phyloP scores from a whole-genome alignment of 179 eudicot genomes.

The Monotropa hypopitys region DNA sequence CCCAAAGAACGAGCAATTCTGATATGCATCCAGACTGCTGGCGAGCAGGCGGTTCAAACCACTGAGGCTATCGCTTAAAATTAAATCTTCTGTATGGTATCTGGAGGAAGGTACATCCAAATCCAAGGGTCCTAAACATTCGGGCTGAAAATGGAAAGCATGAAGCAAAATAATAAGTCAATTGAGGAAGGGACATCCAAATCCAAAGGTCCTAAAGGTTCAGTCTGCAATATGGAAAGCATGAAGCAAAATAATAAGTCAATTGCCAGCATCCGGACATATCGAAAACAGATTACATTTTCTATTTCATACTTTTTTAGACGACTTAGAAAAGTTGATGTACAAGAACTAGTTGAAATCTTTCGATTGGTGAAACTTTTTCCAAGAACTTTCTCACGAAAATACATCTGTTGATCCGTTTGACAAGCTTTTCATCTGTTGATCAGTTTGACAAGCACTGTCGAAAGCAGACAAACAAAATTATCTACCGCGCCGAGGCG shows the following conservation, averaged over 20 bases:
- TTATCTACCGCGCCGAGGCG: too few relatives aligned
- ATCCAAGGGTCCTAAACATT: slow-evolving; percentile 80
- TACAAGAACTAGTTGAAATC: not conserved
- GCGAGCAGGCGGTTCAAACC: slow-evolving; percentile 71
- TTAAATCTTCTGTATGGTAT: slow-evolving; percentile 58
- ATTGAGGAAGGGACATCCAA: too few relatives aligned
- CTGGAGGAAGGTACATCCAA: slow-evolving; percentile 59
- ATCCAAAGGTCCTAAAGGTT: too few relatives aligned
- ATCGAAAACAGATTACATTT: not conserved
- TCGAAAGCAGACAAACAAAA: not conserved
- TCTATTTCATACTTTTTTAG: not conserved
- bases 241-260: too few relatives aligned
- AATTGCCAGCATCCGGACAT: not conserved
- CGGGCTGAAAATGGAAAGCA: slow-evolving; percentile 43
- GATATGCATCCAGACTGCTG: slow-evolving; percentile 78
- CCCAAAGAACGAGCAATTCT: slow-evolving; percentile 54
- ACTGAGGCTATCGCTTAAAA: slow-evolving; percentile 66
- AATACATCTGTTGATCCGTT: not conserved
- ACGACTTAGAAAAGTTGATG: not conserved
- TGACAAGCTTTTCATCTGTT: too few relatives aligned
- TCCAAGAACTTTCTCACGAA: not conserved
- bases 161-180: too few relatives aligned
- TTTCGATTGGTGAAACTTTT: not conserved
- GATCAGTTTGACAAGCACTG: too few relatives aligned
- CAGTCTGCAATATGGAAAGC: slow-evolving; percentile 11